Base-by-base conservation (phyloP, 129 eudicot genomes). In the Escallonia rubra region DNA sequence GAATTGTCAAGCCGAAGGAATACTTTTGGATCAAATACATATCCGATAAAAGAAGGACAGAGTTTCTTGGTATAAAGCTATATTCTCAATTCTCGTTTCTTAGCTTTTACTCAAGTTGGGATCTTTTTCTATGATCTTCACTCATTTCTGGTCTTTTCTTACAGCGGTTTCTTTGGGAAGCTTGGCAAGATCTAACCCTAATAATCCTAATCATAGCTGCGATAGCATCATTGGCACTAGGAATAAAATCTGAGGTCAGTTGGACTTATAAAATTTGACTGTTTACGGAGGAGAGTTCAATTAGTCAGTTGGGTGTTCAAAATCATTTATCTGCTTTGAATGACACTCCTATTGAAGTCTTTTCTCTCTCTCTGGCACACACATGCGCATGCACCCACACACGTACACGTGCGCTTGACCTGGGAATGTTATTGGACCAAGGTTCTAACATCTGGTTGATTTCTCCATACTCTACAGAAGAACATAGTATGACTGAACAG, bases 111-210 rank as follows among this genome's bases (percentile, higher is more conserved):
- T 57, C 51, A 44, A 42, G 61, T 51, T 70, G 54, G 44, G 53
- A 61, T 9, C 16, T n/a, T 74, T 57, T 58, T 5, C 43, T 11
- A 7, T 57, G 6, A 47, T 7, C 41, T 65, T 50, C 38, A 23
- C 49, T 61, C 8, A 59, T 72, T 52, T n/a, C 8, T 67, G 39
- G 57, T 63, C 54, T 57, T 64, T 57, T 59, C 39, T 7, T 60
- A 45, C 69, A 93, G 98, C 75, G 70, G 70, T 89, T 89, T 69
- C 84, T 93, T 38, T 89, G 96, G 96, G 98, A 93, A 59, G 80
- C 98, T 72, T 84, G 87, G 92, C 89, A 93, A 77, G 98, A 93
- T 76, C 65, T 84, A 63, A 93, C 98, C 55, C 90, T 93, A 60
- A 82, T 89, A 68, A 93, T 93, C 72, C 72, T 93, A 67, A 85